Percentiles rank a stretch among this genome's conserved stretches.
These are phyloP conservation scores for Aspergillus pseudotamarii DNA, from an alignment of 2,329 filamentous ascomycete genomes.

Conservation along the genomic window DNA sequence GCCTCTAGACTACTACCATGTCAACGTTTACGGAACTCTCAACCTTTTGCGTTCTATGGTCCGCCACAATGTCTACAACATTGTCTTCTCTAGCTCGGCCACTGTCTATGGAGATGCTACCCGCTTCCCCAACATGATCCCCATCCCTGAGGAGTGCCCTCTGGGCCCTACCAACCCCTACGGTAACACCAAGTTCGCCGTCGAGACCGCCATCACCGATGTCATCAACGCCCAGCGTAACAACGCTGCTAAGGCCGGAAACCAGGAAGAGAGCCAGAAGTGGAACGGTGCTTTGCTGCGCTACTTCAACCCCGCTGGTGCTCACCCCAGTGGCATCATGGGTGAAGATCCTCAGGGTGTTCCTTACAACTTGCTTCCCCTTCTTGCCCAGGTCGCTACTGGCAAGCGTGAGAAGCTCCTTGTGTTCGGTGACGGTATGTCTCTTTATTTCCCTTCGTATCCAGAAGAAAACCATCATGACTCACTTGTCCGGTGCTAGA, in stretches of 20 bases:
- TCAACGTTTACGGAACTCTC: constrained; percentile 94
- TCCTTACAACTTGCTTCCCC: constrained; percentile 91
- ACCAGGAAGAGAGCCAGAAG: constrained; percentile 67
- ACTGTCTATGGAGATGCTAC: constrained; percentile 99
- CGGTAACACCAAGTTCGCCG: constrained; percentile 91
- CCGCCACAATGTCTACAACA: constrained; percentile 88
- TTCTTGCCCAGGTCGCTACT: constrained; percentile 93
- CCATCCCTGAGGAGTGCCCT: constrained; percentile 95
- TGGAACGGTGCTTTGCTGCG: constrained; percentile 93
- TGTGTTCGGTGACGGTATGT: constrained; percentile 87
- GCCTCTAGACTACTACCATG: constrained; percentile 94
- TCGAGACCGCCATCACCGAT: constrained; percentile 91
- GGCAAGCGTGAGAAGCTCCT: constrained; percentile 92
- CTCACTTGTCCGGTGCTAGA: constrained; percentile 56
- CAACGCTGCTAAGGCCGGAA: constrained; percentile 77
- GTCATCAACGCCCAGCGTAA: constrained; percentile 83
- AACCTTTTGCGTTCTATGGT: constrained; percentile 84
- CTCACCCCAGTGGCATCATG: constrained; percentile 95
- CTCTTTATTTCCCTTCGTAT: constrained; percentile 4
- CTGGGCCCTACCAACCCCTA: constrained; percentile 97
- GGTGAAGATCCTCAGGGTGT: constrained; percentile 96
- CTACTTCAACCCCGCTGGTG: constrained; percentile 97
- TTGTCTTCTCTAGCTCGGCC: constrained; percentile 97
- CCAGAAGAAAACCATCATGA: not conserved
- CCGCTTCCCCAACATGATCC: constrained; percentile 95